Evolutionary conservation across 2,329 filamentous ascomycete species (phyloP).

Genomic region (Fusarium chaquense): DNA sequence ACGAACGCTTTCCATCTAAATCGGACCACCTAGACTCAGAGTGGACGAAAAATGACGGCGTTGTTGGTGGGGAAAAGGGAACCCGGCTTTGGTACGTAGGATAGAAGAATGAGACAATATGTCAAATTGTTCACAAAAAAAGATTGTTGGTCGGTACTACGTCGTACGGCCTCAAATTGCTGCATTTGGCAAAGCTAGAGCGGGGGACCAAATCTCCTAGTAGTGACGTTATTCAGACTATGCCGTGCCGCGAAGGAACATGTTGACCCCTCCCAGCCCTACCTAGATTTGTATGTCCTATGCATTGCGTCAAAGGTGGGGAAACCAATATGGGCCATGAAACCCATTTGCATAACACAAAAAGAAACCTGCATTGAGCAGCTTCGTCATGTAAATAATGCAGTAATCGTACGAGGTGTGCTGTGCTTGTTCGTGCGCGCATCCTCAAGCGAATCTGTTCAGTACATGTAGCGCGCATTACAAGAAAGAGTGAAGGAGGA

Average conservation of each 20-base stretch:
- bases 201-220: constrained; percentile 1
- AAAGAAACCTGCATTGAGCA: background rate
- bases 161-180: constrained; percentile 10
- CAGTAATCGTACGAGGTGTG: background rate
- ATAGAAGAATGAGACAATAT: constrained; percentile 14
- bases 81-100: background rate
- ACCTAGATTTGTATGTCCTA: constrained; percentile 7
- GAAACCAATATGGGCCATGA: constrained; percentile 5
- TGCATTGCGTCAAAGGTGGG: constrained; percentile 33
- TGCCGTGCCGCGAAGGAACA: constrained; percentile 18
- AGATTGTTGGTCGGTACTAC: constrained; percentile 5
- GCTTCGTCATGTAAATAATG: background rate
- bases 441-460: background rate
- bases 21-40: background rate
- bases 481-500: background rate
- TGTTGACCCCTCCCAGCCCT: background rate
- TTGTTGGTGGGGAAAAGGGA: constrained; percentile 20
- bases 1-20: constrained; percentile 7
- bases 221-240: constrained; percentile 34
- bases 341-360: background rate
- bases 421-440: background rate
- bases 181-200: constrained; percentile 22
- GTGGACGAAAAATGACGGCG: constrained; percentile 15
- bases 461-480: background rate
- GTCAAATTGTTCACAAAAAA: background rate